Evolutionary conservation across 2,329 filamentous ascomycete species (phyloP).

Genomic region (Conoideocrella luteorostrata): DNA sequence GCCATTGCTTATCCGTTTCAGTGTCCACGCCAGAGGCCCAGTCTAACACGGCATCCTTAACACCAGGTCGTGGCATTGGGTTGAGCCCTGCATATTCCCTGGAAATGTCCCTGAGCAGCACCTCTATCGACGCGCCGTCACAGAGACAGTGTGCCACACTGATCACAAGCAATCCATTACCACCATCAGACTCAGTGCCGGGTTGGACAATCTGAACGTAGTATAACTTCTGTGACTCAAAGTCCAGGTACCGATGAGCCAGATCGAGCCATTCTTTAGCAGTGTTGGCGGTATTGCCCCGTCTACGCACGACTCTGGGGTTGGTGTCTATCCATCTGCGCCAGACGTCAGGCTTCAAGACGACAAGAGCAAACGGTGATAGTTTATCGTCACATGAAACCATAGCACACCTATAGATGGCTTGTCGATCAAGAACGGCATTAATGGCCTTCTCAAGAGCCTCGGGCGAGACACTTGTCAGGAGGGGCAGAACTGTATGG

Average conservation of each 20-base stretch:
- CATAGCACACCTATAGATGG: constrained; percentile 27
- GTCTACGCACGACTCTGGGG: constrained; percentile 2
- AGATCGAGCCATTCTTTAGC: constrained; percentile 9
- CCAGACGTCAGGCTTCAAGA: constrained; percentile 15
- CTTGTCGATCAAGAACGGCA: constrained; percentile 18
- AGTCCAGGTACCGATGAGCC: constrained; percentile 15
- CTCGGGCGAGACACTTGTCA: constrained; percentile 15
- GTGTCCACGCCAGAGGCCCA: constrained; percentile 10
- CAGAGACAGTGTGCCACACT: constrained; percentile 31
- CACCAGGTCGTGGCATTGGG: constrained; percentile 9
- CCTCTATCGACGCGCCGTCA: constrained; percentile 27
- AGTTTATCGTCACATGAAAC: constrained; percentile 24
- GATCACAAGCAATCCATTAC: constrained; percentile 16
- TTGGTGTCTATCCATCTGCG: not conserved
- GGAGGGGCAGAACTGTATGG: constrained; percentile 10
- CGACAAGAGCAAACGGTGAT: constrained; percentile 28
- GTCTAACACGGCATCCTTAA: constrained; percentile 12
- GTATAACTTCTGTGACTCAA: constrained; percentile 13
- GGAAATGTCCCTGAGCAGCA: constrained; percentile 25
- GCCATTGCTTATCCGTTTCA: constrained; percentile 11
- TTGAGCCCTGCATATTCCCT: constrained; percentile 12
- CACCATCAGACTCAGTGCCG: not conserved
- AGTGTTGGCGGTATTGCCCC: constrained; percentile 12
- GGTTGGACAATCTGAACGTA: constrained; percentile 6
- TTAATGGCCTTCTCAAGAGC: constrained; percentile 19